Percentiles rank a stretch among this genome's conserved stretches.
Conservation (phyloP, 495 filamentous ascomycete species). For the Penicillium simplicissimum region DNA sequence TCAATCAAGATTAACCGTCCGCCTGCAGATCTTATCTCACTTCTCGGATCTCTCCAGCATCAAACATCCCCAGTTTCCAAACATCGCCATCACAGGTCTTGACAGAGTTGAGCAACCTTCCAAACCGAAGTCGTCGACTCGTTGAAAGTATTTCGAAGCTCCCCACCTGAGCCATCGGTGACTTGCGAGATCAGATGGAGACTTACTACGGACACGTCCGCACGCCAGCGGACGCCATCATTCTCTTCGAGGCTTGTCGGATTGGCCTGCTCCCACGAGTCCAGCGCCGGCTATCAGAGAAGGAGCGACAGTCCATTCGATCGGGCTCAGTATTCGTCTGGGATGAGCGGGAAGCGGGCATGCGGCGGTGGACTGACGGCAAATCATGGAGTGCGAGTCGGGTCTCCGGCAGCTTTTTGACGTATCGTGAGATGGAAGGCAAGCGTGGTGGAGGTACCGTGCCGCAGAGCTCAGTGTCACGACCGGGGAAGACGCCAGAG, state of each 20-base stretch:
- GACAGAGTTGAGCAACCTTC: background rate
- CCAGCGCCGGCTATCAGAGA: slow-evolving; percentile 90
- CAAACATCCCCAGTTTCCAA: background rate
- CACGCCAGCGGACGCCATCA: slow-evolving; percentile 91
- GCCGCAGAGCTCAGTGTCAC: slow-evolving; percentile 51
- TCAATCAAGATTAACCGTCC: slow-evolving; percentile 4
- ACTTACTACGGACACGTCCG: slow-evolving; percentile 93
- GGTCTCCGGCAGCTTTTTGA: slow-evolving; percentile 96
- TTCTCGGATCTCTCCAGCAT: background rate
- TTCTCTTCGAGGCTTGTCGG: slow-evolving; percentile 95
- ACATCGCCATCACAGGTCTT: slow-evolving; percentile 2
- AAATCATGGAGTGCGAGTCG: slow-evolving; percentile 99
- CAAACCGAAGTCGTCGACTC: background rate
- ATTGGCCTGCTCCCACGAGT: slow-evolving; percentile 87
- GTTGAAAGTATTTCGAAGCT: slow-evolving; percentile 15
- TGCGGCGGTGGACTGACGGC: slow-evolving; percentile 97
- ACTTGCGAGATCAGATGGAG: slow-evolving; percentile 67
- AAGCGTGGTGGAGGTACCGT: slow-evolving; percentile 73
- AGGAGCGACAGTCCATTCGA: slow-evolving; percentile 90
- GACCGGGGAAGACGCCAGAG: slow-evolving; percentile 77
- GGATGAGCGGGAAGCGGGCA: slow-evolving; percentile 97
- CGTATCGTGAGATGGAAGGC: slow-evolving; percentile 98
- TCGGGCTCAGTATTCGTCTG: slow-evolving; percentile 98
- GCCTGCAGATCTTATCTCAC: slow-evolving; percentile 3
- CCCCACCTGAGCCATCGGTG: slow-evolving; percentile 31